These are phyloP conservation scores for Trichocladium uniseriatum DNA, from an alignment of 495 filamentous ascomycete species.

Conservation along the genomic window DNA sequence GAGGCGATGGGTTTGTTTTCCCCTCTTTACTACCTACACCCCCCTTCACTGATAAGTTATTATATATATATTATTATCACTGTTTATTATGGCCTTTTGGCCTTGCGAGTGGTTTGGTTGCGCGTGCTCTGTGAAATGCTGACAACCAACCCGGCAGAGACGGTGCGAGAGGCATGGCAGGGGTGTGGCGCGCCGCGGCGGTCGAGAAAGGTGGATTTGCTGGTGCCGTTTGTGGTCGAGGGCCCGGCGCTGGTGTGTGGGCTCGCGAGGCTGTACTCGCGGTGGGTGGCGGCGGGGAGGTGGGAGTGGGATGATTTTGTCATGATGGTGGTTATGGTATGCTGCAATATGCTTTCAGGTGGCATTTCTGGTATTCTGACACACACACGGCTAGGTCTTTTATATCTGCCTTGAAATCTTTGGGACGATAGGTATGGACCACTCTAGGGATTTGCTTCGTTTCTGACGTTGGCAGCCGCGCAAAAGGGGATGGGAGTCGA, in stretches of 20 bases:
- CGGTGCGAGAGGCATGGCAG: constrained; percentile 13
- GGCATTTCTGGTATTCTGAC: background rate
- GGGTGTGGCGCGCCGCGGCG: constrained; percentile 16
- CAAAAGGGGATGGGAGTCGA: constrained; percentile 17
- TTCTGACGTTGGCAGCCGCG: background rate
- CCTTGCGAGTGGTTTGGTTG: background rate
- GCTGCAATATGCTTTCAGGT: background rate
- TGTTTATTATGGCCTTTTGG: too few relatives aligned
- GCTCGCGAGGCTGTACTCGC: constrained; percentile 16
- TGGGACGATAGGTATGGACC: constrained; percentile 3
- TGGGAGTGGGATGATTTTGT: constrained; percentile 22
- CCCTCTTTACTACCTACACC: background rate
- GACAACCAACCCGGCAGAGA: constrained; percentile 3
- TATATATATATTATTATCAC: too few relatives aligned
- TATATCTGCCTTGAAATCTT: constrained; percentile 9
- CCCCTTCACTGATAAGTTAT: too few relatives aligned
- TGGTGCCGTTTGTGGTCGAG: constrained; percentile 9
- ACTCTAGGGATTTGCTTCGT: too few relatives aligned
- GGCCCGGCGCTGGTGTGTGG: constrained; percentile 13
- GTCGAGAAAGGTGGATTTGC: constrained; percentile 11
- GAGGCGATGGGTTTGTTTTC: constrained; percentile 1
- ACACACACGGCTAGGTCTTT: constrained; percentile 1
- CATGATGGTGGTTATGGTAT: constrained; percentile 17
- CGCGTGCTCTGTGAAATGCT: too few relatives aligned
- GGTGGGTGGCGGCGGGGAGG: constrained; percentile 7